These are phyloP conservation scores for Neurospora sublineolata DNA, from an alignment of 495 filamentous ascomycete genomes.

Conservation along the genomic window DNA sequence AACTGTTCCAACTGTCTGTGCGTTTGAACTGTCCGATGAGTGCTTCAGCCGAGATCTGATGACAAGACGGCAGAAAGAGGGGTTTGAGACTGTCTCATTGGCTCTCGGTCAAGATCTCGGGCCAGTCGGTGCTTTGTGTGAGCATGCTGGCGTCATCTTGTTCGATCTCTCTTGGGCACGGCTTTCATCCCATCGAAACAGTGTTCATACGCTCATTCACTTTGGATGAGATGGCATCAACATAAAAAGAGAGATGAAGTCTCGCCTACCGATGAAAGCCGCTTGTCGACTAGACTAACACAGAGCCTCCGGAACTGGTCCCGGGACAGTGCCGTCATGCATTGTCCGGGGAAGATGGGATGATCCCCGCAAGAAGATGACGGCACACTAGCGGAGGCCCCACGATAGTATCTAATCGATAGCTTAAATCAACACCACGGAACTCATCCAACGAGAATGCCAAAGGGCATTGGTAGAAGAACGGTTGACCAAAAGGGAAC, in stretches of 20 bases:
- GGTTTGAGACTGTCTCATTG: background rate
- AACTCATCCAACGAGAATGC: background rate
- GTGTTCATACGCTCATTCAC: background rate
- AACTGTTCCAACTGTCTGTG: background rate
- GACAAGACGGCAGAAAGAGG: background rate
- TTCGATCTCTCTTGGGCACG: background rate
- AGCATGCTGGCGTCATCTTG: background rate
- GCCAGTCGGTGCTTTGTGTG: background rate
- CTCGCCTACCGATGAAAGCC: background rate
- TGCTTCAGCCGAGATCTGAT: background rate
- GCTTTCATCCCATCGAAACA: background rate
- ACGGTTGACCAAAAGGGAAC: background rate
- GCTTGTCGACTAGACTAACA: background rate
- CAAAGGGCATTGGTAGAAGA: background rate
- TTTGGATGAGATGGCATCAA: background rate
- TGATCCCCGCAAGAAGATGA: background rate
- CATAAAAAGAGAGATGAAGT: background rate
- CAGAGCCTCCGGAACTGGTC: background rate
- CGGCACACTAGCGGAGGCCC: background rate
- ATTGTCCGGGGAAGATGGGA: background rate
- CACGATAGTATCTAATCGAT: background rate
- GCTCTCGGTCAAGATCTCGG: background rate
- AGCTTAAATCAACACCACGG: background rate
- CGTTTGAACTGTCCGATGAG: background rate
- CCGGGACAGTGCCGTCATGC: background rate